phyloP scores from a whole-genome alignment of 2,329 filamentous ascomycete genomes.

The Aspergillus sp. region DNA sequence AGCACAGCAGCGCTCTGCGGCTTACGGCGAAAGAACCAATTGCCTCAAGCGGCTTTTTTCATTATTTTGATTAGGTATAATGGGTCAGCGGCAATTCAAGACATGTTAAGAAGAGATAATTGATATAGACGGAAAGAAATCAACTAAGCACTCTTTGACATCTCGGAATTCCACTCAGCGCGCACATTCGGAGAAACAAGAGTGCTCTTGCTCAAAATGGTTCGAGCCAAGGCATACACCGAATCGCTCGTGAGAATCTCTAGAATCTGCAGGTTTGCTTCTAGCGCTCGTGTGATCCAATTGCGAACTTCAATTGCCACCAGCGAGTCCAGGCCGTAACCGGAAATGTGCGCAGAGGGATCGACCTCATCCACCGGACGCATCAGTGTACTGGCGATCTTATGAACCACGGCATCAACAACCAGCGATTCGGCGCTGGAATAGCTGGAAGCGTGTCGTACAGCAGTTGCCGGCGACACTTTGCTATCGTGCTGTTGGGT shows the following conservation, averaged over 20 bases:
- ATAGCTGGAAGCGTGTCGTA: not conserved
- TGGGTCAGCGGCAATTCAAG: no score
- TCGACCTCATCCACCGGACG: conserved; percentile 16
- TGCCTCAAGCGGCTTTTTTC: no score
- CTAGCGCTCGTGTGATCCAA: conserved; percentile 22
- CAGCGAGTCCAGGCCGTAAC: conserved; percentile 23
- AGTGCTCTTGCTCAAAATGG: conserved; percentile 15
- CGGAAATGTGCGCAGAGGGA: conserved; percentile 12
- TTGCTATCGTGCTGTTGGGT: conserved; percentile 37
- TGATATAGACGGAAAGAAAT: not conserved
- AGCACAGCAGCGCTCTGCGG: no score
- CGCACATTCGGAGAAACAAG: not conserved
- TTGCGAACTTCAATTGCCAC: conserved; percentile 23
- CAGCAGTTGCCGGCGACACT: not conserved
- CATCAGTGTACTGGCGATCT: conserved; percentile 45
- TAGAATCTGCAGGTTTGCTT: conserved; percentile 25
- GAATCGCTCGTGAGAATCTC: conserved; percentile 22
- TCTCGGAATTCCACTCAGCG: not conserved
- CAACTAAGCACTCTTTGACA: not conserved
- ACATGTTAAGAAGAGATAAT: no score
- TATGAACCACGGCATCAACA: conserved; percentile 37
- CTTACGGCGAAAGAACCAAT: no score
- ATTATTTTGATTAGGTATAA: no score
- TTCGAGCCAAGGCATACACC: conserved; percentile 17
- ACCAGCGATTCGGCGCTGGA: not conserved